Evolutionary conservation across 202 grass and related monocot species (phyloP).

Genomic region (Bolboschoenoplectus hybrid): DNA sequence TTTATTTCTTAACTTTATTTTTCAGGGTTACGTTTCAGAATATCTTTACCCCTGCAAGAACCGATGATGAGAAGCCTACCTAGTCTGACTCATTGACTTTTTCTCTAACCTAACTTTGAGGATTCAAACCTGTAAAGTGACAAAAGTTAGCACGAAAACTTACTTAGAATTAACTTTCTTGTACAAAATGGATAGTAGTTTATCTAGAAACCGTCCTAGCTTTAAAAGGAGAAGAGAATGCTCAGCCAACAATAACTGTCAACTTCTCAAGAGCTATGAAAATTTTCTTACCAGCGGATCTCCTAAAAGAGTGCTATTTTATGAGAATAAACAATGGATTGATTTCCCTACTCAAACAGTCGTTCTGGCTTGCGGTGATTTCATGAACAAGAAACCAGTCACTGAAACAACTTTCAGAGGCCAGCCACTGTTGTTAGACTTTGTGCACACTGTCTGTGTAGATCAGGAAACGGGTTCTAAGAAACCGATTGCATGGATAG

Average conservation of each 20-base stretch:
- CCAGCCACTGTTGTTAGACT: conserved; percentile 69
- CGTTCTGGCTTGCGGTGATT: conserved; percentile 53
- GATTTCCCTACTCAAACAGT: conserved; percentile 70
- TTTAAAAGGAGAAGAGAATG: conserved; percentile 42
- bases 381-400: conserved; percentile 65
- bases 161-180: conserved; percentile 32
- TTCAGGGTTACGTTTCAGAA: conserved; percentile 17
- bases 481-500: conserved; percentile 82
- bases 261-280: conserved; percentile 61
- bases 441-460: conserved; percentile 70
- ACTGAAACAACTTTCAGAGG: conserved; percentile 56
- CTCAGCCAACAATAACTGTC: conserved; percentile 28
- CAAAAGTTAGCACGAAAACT: conserved; percentile 17
- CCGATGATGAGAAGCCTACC: conserved; percentile 11
- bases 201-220: neutral
- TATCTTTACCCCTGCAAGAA: conserved; percentile 11
- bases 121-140: conserved; percentile 31
- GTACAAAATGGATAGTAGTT: conserved; percentile 35
- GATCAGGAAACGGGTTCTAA: conserved; percentile 52
- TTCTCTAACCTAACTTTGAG: conserved; percentile 34
- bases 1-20: neutral
- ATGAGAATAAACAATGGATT: conserved; percentile 71
- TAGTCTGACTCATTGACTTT: neutral
- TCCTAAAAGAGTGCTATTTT: conserved; percentile 62
- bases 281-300: conserved; percentile 74